Base-by-base conservation (phyloP, 2,329 filamentous ascomycete genomes). In the Pyrenophora teres region DNA sequence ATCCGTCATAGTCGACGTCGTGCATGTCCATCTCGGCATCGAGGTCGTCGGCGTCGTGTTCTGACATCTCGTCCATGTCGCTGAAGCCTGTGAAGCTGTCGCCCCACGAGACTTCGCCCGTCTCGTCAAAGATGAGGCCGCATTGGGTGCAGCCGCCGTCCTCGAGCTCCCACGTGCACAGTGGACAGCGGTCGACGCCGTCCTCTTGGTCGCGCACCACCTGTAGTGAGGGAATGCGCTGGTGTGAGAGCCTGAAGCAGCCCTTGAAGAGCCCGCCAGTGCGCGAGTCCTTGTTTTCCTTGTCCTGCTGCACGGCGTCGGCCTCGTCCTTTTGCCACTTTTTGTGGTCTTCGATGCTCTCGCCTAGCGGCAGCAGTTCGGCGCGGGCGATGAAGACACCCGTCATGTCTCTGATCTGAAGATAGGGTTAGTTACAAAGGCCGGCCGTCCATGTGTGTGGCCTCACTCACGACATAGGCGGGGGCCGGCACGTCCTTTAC, bases 241-340 rank as follows among this genome's bases (percentile, higher is more conserved):
- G 49, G 23, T 52, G 60, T 12, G 60, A 49, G 38, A 64, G 62
- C 40, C 74, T 77, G 68, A 86, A 87, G 51, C 77, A 78, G 19
- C 86, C 86, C 55, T 83, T 82, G 73, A 89, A 89, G 4, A 89
- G 72, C 3, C 86, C 87, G 16, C 81, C 81, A 21, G 72, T 77
- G 37, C 68, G 70, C 4, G 71, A 69, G 58, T 84, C 73, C 1
- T 64, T 69, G 56, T 81, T 82, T 43, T 78, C 77, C 59, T 81
- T 86, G 70, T 89, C 86, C 39, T 75, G 76, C 30, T 87, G 83
- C 7, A 89, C 77, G 39, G 77, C 76, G 33, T 81, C 78, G 8
- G 81, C 81, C 68, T 88, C 86, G 56, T 86, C 83, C 36, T 77
- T 77, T 59, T 82, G 82, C 69, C 80, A 81, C 59, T 78, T 72